Base-by-base conservation (phyloP, 1,139 yeast genomes). In the Starmera stellimalicola region DNA sequence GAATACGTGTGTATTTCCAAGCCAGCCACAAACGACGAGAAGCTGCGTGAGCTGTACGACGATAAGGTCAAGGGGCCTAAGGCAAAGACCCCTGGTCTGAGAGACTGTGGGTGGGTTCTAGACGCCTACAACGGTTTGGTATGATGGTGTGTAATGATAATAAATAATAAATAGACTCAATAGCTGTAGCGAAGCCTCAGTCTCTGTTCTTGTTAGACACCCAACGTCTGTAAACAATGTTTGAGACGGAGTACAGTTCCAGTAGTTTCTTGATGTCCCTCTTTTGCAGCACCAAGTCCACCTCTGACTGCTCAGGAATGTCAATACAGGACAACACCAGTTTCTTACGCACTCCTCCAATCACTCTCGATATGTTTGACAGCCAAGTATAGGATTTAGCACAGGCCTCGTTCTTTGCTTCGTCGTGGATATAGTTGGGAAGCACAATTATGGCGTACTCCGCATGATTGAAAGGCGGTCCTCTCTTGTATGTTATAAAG, bases 381-480 rank as follows among this genome's bases (percentile, higher is more conserved):
- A 70, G 62, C 64, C 76, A 77, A 45, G 68, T 65, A 80, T 91
- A 81, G 33, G 64, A 63, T n/a, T 49, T 51, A 2, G 58, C 42
- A 14, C 33, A 37, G 3, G 30, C 39, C 6, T 37, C 33, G 27
- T 54, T 51, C 10, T 46, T 42, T 2, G 42, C 41, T 7, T 54
- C 62, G 18, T 63, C 63, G 7, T 37, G 26, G 12, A 22, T 14
- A 29, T 54, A 49, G 24, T 60, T 55, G 3, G 71, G 65, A 29
- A 73, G 44, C 0, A 82, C 64, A 45, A 70, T 54, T 2, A 77
- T 53, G 4, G 93, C 84, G 54, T 74, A 84, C 48, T 87, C 95
- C 0, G 98, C 97, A 54, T 91, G 99, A 31, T 80, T 73, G 52
- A 88, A 87, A 1, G 96, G 96, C 8, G 98, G 98, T 0, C 99